These are phyloP conservation scores for Nissolia schottii DNA, from an alignment of 306 rosid genomes.

Conservation along the genomic window DNA sequence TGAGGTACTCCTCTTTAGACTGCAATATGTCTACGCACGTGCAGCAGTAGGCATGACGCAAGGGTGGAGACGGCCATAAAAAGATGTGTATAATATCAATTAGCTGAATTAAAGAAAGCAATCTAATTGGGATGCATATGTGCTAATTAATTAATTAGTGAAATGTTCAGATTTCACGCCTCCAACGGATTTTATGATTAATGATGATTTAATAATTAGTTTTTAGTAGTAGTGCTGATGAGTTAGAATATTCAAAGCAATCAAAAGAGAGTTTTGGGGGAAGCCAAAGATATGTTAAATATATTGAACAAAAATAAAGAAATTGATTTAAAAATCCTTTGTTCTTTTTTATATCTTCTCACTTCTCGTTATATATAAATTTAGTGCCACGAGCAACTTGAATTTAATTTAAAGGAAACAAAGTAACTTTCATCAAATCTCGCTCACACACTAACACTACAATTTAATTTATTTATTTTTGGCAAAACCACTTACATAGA, in stretches of 20 bases:
- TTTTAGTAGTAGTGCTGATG: neutral
- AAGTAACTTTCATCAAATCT: neutral
- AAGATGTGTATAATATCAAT: conserved; percentile 9
- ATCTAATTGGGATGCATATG: conserved; percentile 11
- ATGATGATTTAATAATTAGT: conserved; percentile 8
- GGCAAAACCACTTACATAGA: too few species aligned
- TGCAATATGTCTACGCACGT: neutral
- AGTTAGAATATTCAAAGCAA: conserved; percentile 14
- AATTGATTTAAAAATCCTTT: neutral
- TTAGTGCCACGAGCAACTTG: conserved; percentile 5
- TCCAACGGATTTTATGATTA: neutral
- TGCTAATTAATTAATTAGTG: too few species aligned
- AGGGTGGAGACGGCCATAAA: neutral
- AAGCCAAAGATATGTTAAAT: neutral
- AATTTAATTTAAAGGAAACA: neutral
- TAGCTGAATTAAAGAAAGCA: conserved; percentile 13
- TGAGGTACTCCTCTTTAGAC: too few species aligned
- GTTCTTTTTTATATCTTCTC: neutral
- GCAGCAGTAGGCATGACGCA: conserved; percentile 16
- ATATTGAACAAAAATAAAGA: neutral
- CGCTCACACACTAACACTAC: too few species aligned
- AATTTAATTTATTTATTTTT: too few species aligned
- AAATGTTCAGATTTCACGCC: conserved; percentile 1
- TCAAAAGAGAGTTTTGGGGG: neutral
- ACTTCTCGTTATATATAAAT: neutral